Base-by-base conservation (phyloP, 352 stramenopile species). In the Aphanomyces euteiches region DNA sequence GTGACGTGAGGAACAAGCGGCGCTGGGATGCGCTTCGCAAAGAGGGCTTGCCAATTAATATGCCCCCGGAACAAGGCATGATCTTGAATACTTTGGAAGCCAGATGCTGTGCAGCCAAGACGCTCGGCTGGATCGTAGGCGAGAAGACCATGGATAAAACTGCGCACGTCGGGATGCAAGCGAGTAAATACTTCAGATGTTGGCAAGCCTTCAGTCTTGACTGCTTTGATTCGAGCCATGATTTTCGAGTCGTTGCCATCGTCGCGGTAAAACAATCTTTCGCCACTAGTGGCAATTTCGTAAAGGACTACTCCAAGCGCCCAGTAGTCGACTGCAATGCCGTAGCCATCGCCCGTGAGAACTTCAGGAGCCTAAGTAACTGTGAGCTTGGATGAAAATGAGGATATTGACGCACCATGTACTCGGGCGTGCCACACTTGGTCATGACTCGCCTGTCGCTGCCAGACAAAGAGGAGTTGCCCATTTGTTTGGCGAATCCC, bases 261-360 rank as follows among this genome's bases (percentile, higher is more conserved):
- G 48, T 37, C 8, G 37, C 60, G 60, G 19, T 91, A 82, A 59
- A 93, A 89, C 73, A 97, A 97, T 59, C 90, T 90, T 63, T 88
- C 95, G 60, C 73, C 78, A n/a, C 90, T 90, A 5, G 84, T 94
- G 28, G 96, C 73, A 78, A 97, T 89, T 75, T 97, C 90, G 63
- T 94, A 97, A 19, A 97, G 53, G 17, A 97, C 67, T 13, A 96
- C 85, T 40, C 90, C 90, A 47, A 70, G 47, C 3, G 64, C 64
- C 64, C 64, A 47, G 17, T 28, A 28, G 28, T 28, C 28, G 28
- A 28, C 28, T 28, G 28, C 28, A 28, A 28, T 28, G 28, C 28
- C 28, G 28, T 28, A 28, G 28, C 28, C 28, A 28, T 28, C 28
- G 28, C 28, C 28, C 28, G 63, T 19, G 15, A 69, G 8, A 4